Evolutionary conservation across 192 early-diverging fungal species (phyloP).

Genomic region (Linnemannia elongata): DNA sequence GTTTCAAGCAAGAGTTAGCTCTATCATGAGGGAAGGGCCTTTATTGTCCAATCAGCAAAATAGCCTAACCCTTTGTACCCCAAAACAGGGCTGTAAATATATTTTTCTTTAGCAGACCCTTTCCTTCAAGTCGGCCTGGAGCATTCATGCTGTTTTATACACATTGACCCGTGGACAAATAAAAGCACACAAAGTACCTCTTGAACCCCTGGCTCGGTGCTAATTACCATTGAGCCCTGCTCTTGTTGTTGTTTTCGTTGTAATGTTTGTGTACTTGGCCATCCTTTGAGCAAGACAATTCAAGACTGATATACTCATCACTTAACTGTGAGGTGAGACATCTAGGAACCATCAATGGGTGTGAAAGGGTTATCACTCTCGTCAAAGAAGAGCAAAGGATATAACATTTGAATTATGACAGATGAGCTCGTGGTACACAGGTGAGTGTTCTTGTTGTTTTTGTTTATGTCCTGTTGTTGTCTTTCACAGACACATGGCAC

Average conservation of each 20-base stretch:
- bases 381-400: too few relatives aligned
- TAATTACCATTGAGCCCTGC: neutral
- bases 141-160: neutral
- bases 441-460: neutral
- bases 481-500: slow-evolving; percentile 12
- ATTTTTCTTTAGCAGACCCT: too few relatives aligned
- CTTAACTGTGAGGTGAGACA: neutral
- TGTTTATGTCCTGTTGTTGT: neutral
- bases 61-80: too few relatives aligned
- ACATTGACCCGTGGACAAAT: neutral
- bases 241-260: neutral
- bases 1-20: too few relatives aligned
- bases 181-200: neutral
- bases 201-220: neutral
- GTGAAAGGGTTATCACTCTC: neutral
- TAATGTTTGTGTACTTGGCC: neutral
- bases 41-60: too few relatives aligned
- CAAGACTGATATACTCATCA: neutral
- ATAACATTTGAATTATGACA: neutral
- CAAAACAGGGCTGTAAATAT: too few relatives aligned
- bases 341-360: neutral
- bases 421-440: neutral
- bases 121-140: too few relatives aligned
- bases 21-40: too few relatives aligned
- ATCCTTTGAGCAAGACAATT: neutral